Evolutionary conservation across 148 eudicot species (phyloP), one percentile per base, ranked within the genome.

Genomic region (Euryodendron excelsum): DNA sequence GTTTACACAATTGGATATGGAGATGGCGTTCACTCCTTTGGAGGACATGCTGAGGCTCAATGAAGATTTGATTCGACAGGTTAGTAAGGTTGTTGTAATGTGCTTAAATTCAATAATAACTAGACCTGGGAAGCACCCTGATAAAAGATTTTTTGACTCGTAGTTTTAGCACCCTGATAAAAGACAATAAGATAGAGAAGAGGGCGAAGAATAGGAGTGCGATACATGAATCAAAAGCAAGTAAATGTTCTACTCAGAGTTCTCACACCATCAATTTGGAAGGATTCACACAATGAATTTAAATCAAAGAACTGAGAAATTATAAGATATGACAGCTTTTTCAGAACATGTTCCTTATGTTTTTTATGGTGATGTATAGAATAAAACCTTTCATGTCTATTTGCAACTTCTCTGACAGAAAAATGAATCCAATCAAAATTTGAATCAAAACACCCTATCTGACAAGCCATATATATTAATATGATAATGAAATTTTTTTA

Each of bases 41-140:
- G 99, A 96, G 65, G 94, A 90, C 78, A 96, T 96, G 94, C 81
- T 96, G 76, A 91, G 77, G 87, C 92, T 96, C 78, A 96, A 93
- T 90, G 99, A 96, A 88, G 97, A 96, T 84, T 85, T 96, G 81
- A 96, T 96, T 77, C 85, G 99, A 80, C 89, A 96, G 99, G 99
- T 96, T 33, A 58, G 88, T 69, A 64, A 47, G 21, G 36, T 52
- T 44, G 34, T 45, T 75, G 10, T 65, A 10, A 60, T n/a, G 36
- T 75, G 78, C 56, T 75, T 20, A 75, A 30, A 4, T n/a, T n/a
- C n/a, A n/a, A 30, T 75, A 45, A 47, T 25, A 8, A 28, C 30
- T 62, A 13, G 56, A 74, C 27, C 7, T 28, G 15, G 64, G 56
- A 58, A 53, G 62, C 60, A 53, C n/a, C n/a, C n/a, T n/a, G n/a